Base-by-base conservation (phyloP, 345 rosid species). In the Noccaea bulbosa region DNA sequence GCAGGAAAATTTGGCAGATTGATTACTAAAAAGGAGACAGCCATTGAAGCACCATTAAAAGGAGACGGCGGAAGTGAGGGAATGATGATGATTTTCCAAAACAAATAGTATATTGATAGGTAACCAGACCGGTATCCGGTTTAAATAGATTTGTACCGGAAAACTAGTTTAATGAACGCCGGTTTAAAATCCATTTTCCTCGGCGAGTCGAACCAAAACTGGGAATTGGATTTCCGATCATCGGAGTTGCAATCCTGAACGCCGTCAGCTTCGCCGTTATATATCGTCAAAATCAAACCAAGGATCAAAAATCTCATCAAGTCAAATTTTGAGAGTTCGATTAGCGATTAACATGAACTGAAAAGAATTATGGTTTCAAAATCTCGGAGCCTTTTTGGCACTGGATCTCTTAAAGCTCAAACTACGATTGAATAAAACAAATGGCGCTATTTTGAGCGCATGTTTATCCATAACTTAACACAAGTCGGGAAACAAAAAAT, bases 61-160 rank as follows among this genome's bases (percentile, higher is more conserved):
- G 72, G 11, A 20, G 63, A 38, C 40, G 15, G 5, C 40, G 16
- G 5, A n/a, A 16, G 51, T 39, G 27, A 46, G n/a, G 9, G 59
- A 38, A 49, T 0, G 32, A 8, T 12, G 24, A 49, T 0, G 32
- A 9, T 12, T 45, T 5, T 43, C 45, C 11, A 32, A 54, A 55
- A 45, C 72, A 62, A 4, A 0, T 44, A 2, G 10, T 2, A 51
- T 20, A 20, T 1, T 20, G 56, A 51, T 10, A 30, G 35, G 9
- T 69, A 52, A 58, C 45, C 57, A 71, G 51, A 71, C 62, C 68
- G 75, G 46, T 40, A 0, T 10, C 27, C 4, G 56, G 57, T 50
- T 62, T 0, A 32, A 3, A 5, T 62, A 10, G 0, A 51, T 41
- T 37, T 38, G 52, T 30, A 60, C 67, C 67, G 45, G 52, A 22